A percentile compares a stretch with the other conserved stretches of the same genome.
Evolutionary conservation across 2,329 filamentous ascomycete species (phyloP).

Genomic region (Xylariaceae sp.): DNA sequence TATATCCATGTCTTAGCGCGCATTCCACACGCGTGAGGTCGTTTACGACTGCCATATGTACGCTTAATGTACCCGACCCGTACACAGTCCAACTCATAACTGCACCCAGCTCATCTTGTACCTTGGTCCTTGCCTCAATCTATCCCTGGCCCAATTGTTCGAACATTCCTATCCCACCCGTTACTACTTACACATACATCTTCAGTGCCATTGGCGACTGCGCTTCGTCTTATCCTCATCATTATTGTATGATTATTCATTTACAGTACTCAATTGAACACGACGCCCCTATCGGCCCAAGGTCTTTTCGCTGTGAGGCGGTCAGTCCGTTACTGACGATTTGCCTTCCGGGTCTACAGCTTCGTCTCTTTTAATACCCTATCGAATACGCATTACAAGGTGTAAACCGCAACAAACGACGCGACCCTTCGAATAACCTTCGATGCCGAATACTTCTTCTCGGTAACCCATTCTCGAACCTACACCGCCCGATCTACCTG

Average conservation of each 20-base stretch:
- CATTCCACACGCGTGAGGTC: constrained; percentile 19
- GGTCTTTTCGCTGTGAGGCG: neutral
- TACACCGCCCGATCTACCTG: neutral
- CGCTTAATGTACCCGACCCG: constrained; percentile 19
- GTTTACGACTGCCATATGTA: neutral
- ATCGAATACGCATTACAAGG: constrained; percentile 8
- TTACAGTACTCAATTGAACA: neutral
- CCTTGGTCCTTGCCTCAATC: constrained; percentile 6
- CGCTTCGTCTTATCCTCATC: neutral
- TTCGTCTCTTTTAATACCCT: constrained; percentile 1
- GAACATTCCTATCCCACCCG: constrained; percentile 11
- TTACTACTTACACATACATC: constrained; percentile 8
- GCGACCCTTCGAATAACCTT: neutral
- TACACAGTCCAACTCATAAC: constrained; percentile 21
- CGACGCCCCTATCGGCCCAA: neutral
- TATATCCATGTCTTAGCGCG: constrained; percentile 21
- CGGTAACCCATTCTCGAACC: neutral
- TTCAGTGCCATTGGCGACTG: neutral
- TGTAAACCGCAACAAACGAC: neutral
- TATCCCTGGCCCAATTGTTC: constrained; percentile 3
- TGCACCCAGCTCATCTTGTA: constrained; percentile 23
- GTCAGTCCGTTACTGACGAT: neutral
- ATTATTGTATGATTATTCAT: neutral
- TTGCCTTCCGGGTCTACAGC: neutral
- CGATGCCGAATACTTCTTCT: constrained; percentile 1